Base-by-base conservation (phyloP, 2,329 filamentous ascomycete genomes). In the Colletotrichum sublineola region DNA sequence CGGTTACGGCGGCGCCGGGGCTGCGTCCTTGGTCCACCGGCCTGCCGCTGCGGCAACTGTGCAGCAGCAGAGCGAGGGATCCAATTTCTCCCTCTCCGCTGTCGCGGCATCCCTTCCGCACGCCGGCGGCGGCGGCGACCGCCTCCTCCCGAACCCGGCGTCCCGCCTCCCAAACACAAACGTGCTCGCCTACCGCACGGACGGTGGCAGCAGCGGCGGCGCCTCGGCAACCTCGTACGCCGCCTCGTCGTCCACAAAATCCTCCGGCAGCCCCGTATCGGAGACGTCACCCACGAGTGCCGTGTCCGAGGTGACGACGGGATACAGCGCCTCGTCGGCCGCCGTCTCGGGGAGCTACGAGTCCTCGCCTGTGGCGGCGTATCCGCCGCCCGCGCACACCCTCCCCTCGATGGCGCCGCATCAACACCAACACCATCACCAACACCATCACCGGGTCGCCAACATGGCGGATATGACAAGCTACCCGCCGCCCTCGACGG, bases 21-120 rank as follows among this genome's bases (percentile, higher is more conserved):
- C 73, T 52, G 52, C 75, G 3, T 74, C 74, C 42, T 75, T 84
- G n/a, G 78, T 81, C 9, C 82, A 83, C 50, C 81, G 83, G 1
- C 80, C 81, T 6, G 67, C 77, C 1, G 65, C 68, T 1, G 77
- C 58, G 46, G 20, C 77, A 1, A 74, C 75, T 24, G 76, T 48
- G 55, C 63, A 65, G 2, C 63, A 65, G 2, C 44, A 46, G 44
- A 77, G 77, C 50, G 82, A 83, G 14, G 76, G 80, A 8, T 77
- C 81, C 4, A 81, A 78, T 53, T 83, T 85, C 73, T 83, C 82
- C 8, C 78, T 85, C n/a, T 81, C 82, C 0, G 78, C 79, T 52
- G 82, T 84, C 67, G 82, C 83, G 7, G 82, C 83, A 0, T 82
- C 83, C 0, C 78, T 85, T 0, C 83, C 83, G 0, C 77, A 76